These are phyloP conservation scores for Fusarium xylarioides DNA, from an alignment of 2,329 filamentous ascomycete genomes.

Conservation along the genomic window DNA sequence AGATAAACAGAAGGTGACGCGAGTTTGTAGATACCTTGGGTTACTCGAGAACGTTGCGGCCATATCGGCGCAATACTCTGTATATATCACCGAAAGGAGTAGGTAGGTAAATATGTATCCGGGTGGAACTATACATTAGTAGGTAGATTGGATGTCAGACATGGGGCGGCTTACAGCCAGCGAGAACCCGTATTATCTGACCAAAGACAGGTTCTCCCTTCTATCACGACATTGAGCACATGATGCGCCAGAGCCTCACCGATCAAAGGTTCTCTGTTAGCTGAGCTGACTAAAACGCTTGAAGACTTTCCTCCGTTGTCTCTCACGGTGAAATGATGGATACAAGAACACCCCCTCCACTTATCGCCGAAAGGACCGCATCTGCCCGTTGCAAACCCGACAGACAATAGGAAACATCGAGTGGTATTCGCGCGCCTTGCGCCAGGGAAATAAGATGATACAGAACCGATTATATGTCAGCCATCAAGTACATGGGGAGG, in stretches of 20 bases:
- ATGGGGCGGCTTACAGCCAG: conserved; percentile 1
- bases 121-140: not conserved
- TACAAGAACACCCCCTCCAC: conserved; percentile 26
- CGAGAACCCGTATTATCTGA: not conserved
- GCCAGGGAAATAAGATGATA: not conserved
- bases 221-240: conserved; percentile 22
- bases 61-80: not conserved
- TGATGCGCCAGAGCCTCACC: conserved; percentile 17
- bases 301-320: not conserved
- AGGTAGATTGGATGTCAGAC: not conserved
- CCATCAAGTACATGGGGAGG: not conserved
- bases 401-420: not conserved
- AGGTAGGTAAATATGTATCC: not conserved
- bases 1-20: not conserved
- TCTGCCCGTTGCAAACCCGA: conserved; percentile 33
- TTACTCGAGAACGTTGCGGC: not conserved
- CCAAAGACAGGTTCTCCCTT: not conserved
- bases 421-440: conserved; percentile 18
- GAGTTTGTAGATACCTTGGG: not conserved
- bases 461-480: not conserved
- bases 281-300: conserved; percentile 5
- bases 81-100: not conserved
- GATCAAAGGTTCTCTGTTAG: not conserved
- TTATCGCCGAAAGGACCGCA: conserved; percentile 25
- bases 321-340: not conserved